phyloP scores from a whole-genome alignment of 2,329 filamentous ascomycete genomes.

The Aulographum hederae region DNA sequence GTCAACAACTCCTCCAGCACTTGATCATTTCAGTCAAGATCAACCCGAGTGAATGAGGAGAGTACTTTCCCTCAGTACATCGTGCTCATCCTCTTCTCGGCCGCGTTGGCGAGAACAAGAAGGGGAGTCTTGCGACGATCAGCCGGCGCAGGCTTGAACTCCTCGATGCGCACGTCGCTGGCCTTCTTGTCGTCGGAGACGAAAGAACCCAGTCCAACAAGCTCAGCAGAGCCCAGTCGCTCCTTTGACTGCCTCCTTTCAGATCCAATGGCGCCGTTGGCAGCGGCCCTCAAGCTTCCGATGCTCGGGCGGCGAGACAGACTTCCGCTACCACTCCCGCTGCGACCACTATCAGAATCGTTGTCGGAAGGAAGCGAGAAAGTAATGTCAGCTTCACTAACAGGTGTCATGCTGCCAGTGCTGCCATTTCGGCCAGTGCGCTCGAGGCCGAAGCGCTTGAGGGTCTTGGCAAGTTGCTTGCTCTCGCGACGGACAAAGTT shows the following conservation, averaged over 20 bases:
- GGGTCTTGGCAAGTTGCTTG: conserved; percentile 76
- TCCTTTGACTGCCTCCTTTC: conserved; percentile 47
- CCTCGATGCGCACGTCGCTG: conserved; percentile 4
- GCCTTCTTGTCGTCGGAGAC: conserved; percentile 13
- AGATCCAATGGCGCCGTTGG: conserved; percentile 72
- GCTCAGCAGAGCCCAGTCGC: conserved; percentile 18
- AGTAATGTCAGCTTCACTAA: conserved; percentile 59
- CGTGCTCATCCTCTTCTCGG: background rate
- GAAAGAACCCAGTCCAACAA: no score
- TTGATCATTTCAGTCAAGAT: no score
- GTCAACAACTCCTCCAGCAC: no score
- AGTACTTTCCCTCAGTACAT: background rate
- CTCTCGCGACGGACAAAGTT: conserved; percentile 91
- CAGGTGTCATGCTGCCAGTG: conserved; percentile 48
- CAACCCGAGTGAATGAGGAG: no score
- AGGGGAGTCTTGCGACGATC: background rate
- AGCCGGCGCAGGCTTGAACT: background rate
- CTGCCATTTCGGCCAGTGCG: conserved; percentile 52
- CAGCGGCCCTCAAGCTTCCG: conserved; percentile 58
- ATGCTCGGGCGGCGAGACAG: conserved; percentile 58
- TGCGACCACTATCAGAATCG: conserved; percentile 19
- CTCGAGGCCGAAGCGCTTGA: conserved; percentile 76
- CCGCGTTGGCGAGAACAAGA: background rate
- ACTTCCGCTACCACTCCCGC: conserved; percentile 50
- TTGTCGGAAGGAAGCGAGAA: conserved; percentile 39